phyloP scores from a whole-genome alignment of 371 early-diverging fungal species.

The Apophysomyces ossiformis region DNA sequence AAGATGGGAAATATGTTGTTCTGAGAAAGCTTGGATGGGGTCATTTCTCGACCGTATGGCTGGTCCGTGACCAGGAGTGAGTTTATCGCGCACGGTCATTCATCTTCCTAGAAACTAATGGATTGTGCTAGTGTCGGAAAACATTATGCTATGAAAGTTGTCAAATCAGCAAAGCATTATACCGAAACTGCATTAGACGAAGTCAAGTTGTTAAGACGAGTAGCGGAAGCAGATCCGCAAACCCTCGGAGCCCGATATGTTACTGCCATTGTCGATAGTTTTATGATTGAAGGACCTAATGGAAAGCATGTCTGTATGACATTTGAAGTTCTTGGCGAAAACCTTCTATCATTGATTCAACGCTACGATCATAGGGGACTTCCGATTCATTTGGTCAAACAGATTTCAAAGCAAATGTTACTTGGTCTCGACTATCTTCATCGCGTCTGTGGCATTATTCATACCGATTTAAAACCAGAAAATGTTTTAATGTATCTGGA shows the following conservation, averaged over 20 bases:
- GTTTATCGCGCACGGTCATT: slow-evolving; percentile 12
- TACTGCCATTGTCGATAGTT: slow-evolving; percentile 88
- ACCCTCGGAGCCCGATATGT: slow-evolving; percentile 70
- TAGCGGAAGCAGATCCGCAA: slow-evolving; percentile 69
- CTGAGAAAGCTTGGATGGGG: slow-evolving; percentile 99
- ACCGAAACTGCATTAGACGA: slow-evolving; percentile 97
- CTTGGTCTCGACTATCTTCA: slow-evolving; percentile 94
- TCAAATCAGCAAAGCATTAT: slow-evolving; percentile 94
- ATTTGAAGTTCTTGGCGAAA: slow-evolving; percentile 97
- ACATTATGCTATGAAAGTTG: slow-evolving; percentile 95
- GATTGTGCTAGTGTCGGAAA: slow-evolving; percentile 56
- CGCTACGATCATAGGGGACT: slow-evolving; percentile 83
- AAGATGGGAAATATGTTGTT: slow-evolving; percentile 80
- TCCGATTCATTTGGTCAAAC: slow-evolving; percentile 84
- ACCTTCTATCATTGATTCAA: slow-evolving; percentile 85
- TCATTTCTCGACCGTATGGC: slow-evolving; percentile 99
- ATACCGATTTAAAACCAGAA: slow-evolving; percentile 99
- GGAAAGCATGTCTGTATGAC: slow-evolving; percentile 97
- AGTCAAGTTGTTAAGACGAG: slow-evolving; percentile 85
- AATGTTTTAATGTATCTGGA: slow-evolving; percentile 92
- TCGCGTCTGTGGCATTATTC: slow-evolving; percentile 93
- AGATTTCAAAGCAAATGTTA: slow-evolving; percentile 87
- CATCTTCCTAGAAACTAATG: neutral
- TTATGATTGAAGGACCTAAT: slow-evolving; percentile 87
- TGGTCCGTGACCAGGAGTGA: slow-evolving; percentile 80